Evolutionary conservation across 495 filamentous ascomycete species (phyloP), one percentile per base, ranked within the genome.

Genomic region (Penicillium egyptiacum): DNA sequence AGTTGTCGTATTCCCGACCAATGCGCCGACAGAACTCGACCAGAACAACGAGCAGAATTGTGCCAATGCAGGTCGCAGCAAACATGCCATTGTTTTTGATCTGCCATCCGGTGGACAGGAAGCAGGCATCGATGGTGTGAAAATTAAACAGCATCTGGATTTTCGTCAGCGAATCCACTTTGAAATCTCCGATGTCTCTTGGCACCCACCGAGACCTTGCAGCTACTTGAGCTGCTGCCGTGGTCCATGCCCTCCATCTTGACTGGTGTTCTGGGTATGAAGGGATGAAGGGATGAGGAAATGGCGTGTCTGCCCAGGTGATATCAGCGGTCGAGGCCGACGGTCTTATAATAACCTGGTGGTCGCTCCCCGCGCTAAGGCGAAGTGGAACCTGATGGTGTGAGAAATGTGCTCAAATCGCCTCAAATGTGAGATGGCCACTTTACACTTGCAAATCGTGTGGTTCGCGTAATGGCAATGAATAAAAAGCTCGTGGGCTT

Each of bases 91-190:
- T 60, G 9, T 81, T 83, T 5, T 71, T 80, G 58, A 88, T 75
- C 52, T 84, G 82, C 86, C 86, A 90, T 22, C 73, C 69, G 1
- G 67, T 59, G 2, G 84, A 76, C 44, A 90, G 72, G 66, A 90
- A 89, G 71, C 85, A 90, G 0, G 83, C 66, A 68, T 88, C 80
- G 50, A 86, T 70, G 0, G 81, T 85, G 53, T 86, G 70, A 83
- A 86, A 89, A 64, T 90, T 88, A 83, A 85, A 88, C 7, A 88
- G 68, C 86, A 89, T 90, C 81, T 81, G 53, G 16, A n/a, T 14
- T 50, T 48, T 14, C 37, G 55, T 53, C 5, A 50, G 54, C 22
- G 43, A 53, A 9, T n/a, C 14, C 23, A 20, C 23, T 41, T 17
- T 19, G 1, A 20, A 3, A 20, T 39, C 37, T 59, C 55, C 51